Base-by-base conservation (phyloP, 1,284 basidiomycete species). In the Naganishia liquefaciens region DNA sequence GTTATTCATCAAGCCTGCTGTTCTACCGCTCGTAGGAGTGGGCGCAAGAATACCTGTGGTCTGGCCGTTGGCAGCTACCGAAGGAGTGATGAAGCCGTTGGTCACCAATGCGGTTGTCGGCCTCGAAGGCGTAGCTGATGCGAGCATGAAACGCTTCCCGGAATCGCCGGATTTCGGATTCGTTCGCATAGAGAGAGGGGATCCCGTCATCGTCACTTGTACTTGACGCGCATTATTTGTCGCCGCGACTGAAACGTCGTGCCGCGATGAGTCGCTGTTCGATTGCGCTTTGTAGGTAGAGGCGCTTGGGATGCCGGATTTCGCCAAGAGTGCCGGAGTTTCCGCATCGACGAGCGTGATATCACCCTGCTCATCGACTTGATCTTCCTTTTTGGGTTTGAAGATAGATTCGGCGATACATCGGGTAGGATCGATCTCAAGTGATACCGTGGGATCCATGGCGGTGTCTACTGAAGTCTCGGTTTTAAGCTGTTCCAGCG, bases 291-390 rank as follows among this genome's bases (percentile, higher is more conserved):
- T 33, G 33, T 5, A 11, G 33, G 11, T 33, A 5, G 33, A 33
- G 11, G 33, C 33, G 33, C 33, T 33, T 11, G 33, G 6, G 33
- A 5, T 33, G 33, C 33, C 33, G 11, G 33, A 33, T 33, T 33
- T 33, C 11, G 33, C 33, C 33, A 33, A 33, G 11, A 33, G 33
- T 33, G 33, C 33, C 11, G 33, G 33, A 33, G 33, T 33, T 33
- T 33, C 33, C 53, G 21, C 70, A 10, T 75, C 72, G 53, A 76
- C 74, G 40, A 77, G 64, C 2, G 76, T 77, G 21, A 65, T 67
- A 60, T 76, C 74, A 6, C 71, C 61, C 44, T 76, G 72, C 27
- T 69, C 28, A 17, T 72, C 70, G 21, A 71, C 71, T 28, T 65
- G 69, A 17, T 63, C 51, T 43, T 55, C 40, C 42, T 46, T 44